Evolutionary conservation across 169 alveolate genomes (phyloP), one percentile per base, ranked within the genome.

Genomic region (Babesia sp.): DNA sequence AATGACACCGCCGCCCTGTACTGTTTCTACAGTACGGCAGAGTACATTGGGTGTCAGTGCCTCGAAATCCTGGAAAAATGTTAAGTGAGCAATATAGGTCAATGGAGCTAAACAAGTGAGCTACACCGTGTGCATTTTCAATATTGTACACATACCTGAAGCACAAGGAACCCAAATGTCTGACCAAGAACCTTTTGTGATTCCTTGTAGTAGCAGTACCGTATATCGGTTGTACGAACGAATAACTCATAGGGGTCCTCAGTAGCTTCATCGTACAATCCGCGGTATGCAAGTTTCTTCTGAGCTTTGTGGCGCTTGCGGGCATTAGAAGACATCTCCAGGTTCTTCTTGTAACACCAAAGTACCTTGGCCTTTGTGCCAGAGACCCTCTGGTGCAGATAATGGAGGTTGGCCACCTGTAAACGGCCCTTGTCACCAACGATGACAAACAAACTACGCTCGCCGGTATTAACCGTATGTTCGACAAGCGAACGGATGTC

Each of bases 31-130:
- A 28, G 99, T 95, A 56, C 99, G 95, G 83, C 99, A 98, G 46
- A 98, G 91, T n/a, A 97, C 91, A 90, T 98, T 98, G 7, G 99
- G 99, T 0, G 99, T 97, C 66, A 98, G 85, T 20, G 99, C 99
- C 78, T 98, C 99, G 66, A 97, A 98, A 82, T 98, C 99, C 91
- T 57, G 28, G 31, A 57, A 2, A 68, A 61, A 6, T 24, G 29
- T 37, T 24, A 56, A 7, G 26, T 1, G 11, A 16, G 24, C 5
- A 8, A 16, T 8, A 16, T 24, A 6, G 24, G 61, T 28, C n/a
- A 20, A 54, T 4, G 20, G 4, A 33, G 61, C 12, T 24, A 29
- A n/a, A 14, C 22, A 59, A 20, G 14, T 4, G 22, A 12, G 56
- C 1, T 71, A 72, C 46, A n/a, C 7, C 22, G 16, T 16, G 14